Evolutionary conservation across 2,329 filamentous ascomycete species (phyloP), one percentile per base, ranked within the genome.

Genomic region (Fusarium goolgardi): DNA sequence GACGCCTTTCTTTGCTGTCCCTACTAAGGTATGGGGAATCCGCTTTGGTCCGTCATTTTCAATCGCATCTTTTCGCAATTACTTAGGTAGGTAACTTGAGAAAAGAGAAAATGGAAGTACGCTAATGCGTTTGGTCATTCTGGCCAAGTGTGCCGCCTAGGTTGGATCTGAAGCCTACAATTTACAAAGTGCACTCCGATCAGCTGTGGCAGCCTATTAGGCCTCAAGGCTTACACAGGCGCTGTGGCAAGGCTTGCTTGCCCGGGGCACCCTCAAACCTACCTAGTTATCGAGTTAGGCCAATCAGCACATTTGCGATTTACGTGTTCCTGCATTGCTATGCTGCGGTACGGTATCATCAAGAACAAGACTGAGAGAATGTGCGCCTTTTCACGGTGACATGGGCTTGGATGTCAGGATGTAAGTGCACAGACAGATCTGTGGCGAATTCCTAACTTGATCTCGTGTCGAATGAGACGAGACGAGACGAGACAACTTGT

Each of bases 271-370:
- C 12, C 32, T 49, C 15, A 16, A 34, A 25, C 10, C 23, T 21
- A 27, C 25, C 25, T 27, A 27, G 9, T 23, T 23, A 23, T 23
- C 23, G 23, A 23, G 23, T 29, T 29, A n/a, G 15, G 8, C 25
- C 31, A 49, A 15, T 16, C 31, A 35, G 45, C 45, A 31, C 45
- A 34, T 11, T n/a, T 32, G 45, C 45, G 21, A 31, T 40, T 35
- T 20, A 18, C 46, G n/a, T 27, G 47, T 51, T 51, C 47, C 47
- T 51, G 47, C 47, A 51, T 51, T 29, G n/a, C 12, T 11, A 25
- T 35, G 32, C n/a, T 39, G n/a, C 47, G 20, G 12, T 37, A 27
- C 21, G 35, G 18, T 31, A 10, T 16, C 10, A 27, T 49, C 46
- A n/a, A 49, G 21, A 35, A 35, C 31, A 39, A 50, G 21, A 50